Evolutionary conservation across 169 alveolate species (phyloP), one percentile per base, ranked within the genome.

Genomic region (Plasmodium falciparum): DNA sequence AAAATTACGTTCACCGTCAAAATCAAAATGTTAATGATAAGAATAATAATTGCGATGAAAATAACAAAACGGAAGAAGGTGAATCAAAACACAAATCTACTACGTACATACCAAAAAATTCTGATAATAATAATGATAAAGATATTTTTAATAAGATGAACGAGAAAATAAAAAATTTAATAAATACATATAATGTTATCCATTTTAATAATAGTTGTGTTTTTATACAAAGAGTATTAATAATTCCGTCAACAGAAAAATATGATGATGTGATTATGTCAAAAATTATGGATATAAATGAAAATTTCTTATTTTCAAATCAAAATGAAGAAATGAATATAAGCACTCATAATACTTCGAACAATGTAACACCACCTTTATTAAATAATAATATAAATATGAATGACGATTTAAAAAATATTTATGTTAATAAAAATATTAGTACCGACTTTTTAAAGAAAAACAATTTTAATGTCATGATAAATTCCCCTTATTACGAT

Each of bases 181-280:
- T 86, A 0, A 58, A 49, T 29, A 43, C 88, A 0, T 67, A 86
- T 22, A 86, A 86, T 62, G 50, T 26, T n/a, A 58, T 86, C 11
- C 63, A 24, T 59, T 86, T 86, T 61, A 73, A 33, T 9, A 72
- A 86, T 26, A 86, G 78, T 59, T 86, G 86, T 61, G 92, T 86
- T 1, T 86, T 86, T n/a, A 65, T 86, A 58, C 92, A 86, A 72
- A 33, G 92, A 29, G 92, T 86, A 24, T 67, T 86, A 2, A 59
- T 86, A 12, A 72, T 86, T 65, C 92, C 92, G 3, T 59, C 75
- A 0, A 58, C 69, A 0, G 92, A 86, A 22, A 63, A 26, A 65
- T 72, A 86, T 49, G 88, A 86, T 12, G 88, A 86, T 26, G 13
- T 59, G 6, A 86, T 86, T 22, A 86, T 86, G 92, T 5, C 33